These are phyloP conservation scores for Aureobasidium sp. DNA, from an alignment of 2,329 filamentous ascomycete species.

Conservation along the genomic window DNA sequence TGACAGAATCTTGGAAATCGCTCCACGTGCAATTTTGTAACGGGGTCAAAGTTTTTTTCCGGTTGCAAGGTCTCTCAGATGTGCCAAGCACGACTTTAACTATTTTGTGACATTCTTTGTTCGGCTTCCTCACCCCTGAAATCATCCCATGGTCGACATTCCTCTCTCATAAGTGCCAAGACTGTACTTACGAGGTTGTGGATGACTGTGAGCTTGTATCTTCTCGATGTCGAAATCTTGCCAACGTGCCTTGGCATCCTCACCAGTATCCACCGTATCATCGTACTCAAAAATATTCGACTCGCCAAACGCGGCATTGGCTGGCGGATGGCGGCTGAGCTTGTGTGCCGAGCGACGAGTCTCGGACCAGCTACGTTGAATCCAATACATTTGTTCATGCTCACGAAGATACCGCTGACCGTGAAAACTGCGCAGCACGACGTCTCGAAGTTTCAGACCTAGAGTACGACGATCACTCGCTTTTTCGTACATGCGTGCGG, in stretches of 20 bases:
- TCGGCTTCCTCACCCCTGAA: background rate
- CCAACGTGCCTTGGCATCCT: constrained; percentile 16
- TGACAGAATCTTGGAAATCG: background rate
- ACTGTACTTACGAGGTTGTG: background rate
- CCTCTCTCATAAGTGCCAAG: constrained; percentile 1
- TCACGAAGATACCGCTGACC: constrained; percentile 51
- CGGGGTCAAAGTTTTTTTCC: no score
- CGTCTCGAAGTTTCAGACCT: constrained; percentile 51
- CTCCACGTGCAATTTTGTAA: no score
- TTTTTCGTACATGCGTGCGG: constrained; percentile 54
- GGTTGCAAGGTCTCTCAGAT: no score
- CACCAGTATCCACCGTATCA: constrained; percentile 17
- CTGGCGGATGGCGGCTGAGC: constrained; percentile 13
- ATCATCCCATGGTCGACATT: background rate
- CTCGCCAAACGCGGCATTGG: constrained; percentile 15
- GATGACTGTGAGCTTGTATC: constrained; percentile 2
- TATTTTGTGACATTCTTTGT: background rate
- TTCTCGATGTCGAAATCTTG: constrained; percentile 18
- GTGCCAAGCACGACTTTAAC: background rate
- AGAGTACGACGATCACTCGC: constrained; percentile 48
- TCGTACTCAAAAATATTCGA: constrained; percentile 17
- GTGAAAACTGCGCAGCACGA: constrained; percentile 53
- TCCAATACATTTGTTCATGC: constrained; percentile 28
- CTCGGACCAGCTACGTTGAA: constrained; percentile 20
- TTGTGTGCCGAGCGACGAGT: constrained; percentile 8